Base-by-base conservation (phyloP, 2,329 filamentous ascomycete species). In the Emmonsiellopsis sp. region DNA sequence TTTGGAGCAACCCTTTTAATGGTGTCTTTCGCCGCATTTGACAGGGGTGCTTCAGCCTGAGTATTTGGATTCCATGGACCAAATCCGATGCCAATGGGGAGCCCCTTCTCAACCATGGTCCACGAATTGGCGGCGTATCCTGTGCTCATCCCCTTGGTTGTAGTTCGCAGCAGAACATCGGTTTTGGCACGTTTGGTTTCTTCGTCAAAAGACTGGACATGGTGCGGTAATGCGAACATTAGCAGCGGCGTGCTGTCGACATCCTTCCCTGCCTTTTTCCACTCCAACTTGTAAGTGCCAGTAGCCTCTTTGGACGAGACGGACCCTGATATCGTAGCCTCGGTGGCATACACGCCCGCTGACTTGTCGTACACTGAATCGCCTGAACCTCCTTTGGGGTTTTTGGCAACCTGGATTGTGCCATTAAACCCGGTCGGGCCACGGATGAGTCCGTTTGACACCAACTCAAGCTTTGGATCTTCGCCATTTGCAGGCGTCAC, bases 151-250 rank as follows among this genome's bases (percentile, higher is more conserved):
- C 93, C 93, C 71, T 96, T 97, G 16, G 89, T 95, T 0, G 89
- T 86, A 0, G 89, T 92, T 54, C 85, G 81, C 51, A 97, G 73
- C 57, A 80, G 76, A 1, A 93, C 67, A 4, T 73, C 67, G 2
- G 73, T 80, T 40, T 74, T 63, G 7, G 75, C 73, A 26, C 75
- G 71, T 9, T 71, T 72, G 7, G 81, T 82, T 1, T 70, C 69
- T 0, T 68, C 61, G 59, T 89, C 81, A 56, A 97, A 91, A 0
- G 87, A 89, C 34, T 82, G 74, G 2, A 89, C 67, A 60, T 97
- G 93, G 67, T 97, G 93, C 20, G 91, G 89, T 47, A 98, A 73
- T 13, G 87, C 88, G 67, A 87, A 96, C 84, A 95, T 93, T 58
- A 93, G 76, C 20, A 95, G 74, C 2, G 76, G 70, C 8, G 68